Evolutionary conservation across 352 stramenopile species (phyloP), one percentile per base, ranked within the genome.

Genomic region (Globisporangium barbulae): DNA sequence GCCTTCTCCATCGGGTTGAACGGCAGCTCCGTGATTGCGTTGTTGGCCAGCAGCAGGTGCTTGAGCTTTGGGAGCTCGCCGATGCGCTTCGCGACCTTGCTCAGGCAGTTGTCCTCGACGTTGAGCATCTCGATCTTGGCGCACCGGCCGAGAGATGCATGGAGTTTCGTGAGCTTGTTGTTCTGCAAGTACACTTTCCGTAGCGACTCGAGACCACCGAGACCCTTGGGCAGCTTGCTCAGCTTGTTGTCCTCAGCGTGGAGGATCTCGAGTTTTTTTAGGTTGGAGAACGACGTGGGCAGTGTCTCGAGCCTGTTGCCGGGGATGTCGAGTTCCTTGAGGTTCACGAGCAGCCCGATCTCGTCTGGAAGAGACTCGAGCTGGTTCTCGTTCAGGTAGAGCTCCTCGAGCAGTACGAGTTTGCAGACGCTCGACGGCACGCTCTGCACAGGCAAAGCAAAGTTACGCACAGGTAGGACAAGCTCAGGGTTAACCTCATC

Each of bases 171-270:
- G 21, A 97, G 62, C 22, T 70, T 67, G 63, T 96, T 97, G 73
- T 93, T 80, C 50, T 95, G 88, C 53, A 96, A 61, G 59, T 95
- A 97, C 4, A 92, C 78, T 61, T 94, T 92, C 12, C 81, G 79
- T 22, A 96, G 77, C 19, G 80, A 78, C 19, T 71, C 59, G 2
- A 95, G 76, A 2, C 71, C 77, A 8, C 83, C 85, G 4, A 97
- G 64, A 0, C 82, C 66, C 42, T 97, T 96, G n/a, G 88, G 89
- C 2, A 97, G 72, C 50, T 87, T 90, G 12, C 61, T 56, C 25
- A 97, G 64, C 37, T 81, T 52, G 55, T 96, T 97, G 63, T 75
- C 69, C 61, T 97, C 88, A 0, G 80, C 76, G 62, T 96, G 88
- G 21, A 97, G 42, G 59, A 94, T 90, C 64, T 96, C 77, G 2